Evolutionary conservation across 192 early-diverging fungal species (phyloP).

Genomic region (Mycoemilia scoparia): DNA sequence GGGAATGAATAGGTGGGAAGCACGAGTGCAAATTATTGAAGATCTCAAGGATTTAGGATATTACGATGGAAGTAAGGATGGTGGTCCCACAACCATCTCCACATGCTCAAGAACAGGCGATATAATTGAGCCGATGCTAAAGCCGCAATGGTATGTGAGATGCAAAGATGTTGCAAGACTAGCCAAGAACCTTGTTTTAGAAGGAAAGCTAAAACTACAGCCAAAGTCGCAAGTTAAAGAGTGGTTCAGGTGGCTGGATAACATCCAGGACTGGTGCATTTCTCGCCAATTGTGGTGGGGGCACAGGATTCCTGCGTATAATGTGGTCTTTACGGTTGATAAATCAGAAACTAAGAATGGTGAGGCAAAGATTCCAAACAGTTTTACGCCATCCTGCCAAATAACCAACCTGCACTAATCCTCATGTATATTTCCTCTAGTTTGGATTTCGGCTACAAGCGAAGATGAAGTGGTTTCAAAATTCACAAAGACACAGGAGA

Average conservation of each 20-base stretch:
- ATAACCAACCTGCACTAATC: too few species aligned
- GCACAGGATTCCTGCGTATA: conserved; percentile 83
- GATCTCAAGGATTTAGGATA: conserved; percentile 40
- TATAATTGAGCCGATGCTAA: conserved; percentile 85
- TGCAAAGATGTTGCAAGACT: conserved; percentile 53
- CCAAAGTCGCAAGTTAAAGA: conserved; percentile 60
- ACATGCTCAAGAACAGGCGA: conserved; percentile 69
- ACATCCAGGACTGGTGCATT: conserved; percentile 93
- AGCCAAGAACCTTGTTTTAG: conserved; percentile 45
- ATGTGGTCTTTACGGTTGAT: too few species aligned
- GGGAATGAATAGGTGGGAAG: conserved; percentile 63
- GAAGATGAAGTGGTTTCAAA: too few species aligned
- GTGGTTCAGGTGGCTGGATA: conserved; percentile 76
- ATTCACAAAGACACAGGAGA: too few species aligned
- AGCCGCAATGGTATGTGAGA: conserved; percentile 94
- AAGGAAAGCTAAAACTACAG: conserved; percentile 42
- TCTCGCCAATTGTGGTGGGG: conserved; percentile 98
- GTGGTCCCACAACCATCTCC: conserved; percentile 58
- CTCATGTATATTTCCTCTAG: too few species aligned
- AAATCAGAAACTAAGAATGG: too few species aligned
- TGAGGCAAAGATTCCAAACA: too few species aligned
- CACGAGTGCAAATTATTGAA: conserved; percentile 46
- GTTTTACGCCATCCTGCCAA: too few species aligned
- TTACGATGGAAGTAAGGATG: conserved; percentile 59
- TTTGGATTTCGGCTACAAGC: too few species aligned